Percentiles rank a stretch among this genome's conserved stretches.
Conservation (phyloP, 176 grass and related monocot genomes). For the Musa troglodytarum region DNA sequence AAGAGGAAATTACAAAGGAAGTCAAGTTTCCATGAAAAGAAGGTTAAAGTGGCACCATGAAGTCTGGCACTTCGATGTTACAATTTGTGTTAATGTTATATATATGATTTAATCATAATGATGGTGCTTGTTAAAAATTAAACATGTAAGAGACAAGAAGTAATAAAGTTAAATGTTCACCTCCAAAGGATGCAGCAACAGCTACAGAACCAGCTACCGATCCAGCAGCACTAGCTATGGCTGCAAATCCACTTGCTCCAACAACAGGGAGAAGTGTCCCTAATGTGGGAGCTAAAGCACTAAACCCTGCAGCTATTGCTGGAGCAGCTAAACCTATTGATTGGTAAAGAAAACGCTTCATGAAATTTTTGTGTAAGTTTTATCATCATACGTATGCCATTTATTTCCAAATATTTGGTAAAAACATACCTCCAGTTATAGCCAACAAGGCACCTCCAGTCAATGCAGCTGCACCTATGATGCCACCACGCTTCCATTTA, state of each 20-base stretch:
- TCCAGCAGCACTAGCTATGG: conserved; percentile 80
- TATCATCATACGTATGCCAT: neutral
- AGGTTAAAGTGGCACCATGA: neutral
- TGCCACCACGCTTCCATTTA: conserved; percentile 76
- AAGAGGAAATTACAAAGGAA: neutral
- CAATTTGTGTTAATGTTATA: neutral
- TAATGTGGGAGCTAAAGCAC: conserved; percentile 76
- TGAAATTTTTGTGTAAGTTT: neutral
- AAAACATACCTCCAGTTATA: conserved; percentile 68
- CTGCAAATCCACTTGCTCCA: conserved; percentile 92
- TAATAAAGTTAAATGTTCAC: conserved; percentile 27
- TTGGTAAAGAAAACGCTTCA: conserved; percentile 2
- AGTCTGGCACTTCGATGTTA: neutral
- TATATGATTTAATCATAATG: neutral
- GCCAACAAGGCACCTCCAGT: conserved; percentile 89
- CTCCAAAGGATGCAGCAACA: conserved; percentile 97
- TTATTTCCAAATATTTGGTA: neutral
- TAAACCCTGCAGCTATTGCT: conserved; percentile 89
- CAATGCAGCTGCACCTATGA: conserved; percentile 89
- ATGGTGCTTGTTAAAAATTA: neutral
- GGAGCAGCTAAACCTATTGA: conserved; percentile 83
- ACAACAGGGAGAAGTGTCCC: conserved; percentile 71
- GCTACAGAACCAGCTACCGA: conserved; percentile 77
- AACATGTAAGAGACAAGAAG: neutral
- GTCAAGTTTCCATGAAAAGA: neutral